Conservation (phyloP, 2,329 filamentous ascomycete genomes). For the Fusarium continuum region DNA sequence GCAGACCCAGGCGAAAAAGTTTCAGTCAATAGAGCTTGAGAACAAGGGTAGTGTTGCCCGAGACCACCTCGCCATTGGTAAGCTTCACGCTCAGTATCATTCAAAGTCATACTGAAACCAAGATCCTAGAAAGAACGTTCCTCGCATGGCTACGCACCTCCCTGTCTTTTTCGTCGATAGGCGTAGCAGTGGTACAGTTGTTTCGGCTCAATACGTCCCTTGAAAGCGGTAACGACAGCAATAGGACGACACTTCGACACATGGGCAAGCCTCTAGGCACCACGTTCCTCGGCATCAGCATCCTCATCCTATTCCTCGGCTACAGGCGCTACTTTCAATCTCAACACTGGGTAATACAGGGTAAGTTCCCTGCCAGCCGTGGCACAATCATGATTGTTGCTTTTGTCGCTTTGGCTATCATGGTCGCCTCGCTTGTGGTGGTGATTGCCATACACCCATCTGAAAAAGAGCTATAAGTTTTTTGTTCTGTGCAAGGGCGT, state of each 20-base stretch:
- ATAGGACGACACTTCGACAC: slow-evolving; percentile 59
- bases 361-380: slow-evolving; percentile 82
- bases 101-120: slow-evolving; percentile 3
- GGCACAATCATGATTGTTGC: slow-evolving; percentile 78
- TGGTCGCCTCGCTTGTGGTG: slow-evolving; percentile 67
- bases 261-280: slow-evolving; percentile 79
- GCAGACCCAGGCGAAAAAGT: slow-evolving; percentile 56
- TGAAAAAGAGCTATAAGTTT: slow-evolving; percentile 28
- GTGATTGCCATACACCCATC: slow-evolving; percentile 64
- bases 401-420: slow-evolving; percentile 69
- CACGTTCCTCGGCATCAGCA: slow-evolving; percentile 79
- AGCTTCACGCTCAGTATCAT: not conserved
- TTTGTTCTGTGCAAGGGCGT: not conserved
- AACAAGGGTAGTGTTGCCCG: slow-evolving; percentile 86
- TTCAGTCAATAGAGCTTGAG: slow-evolving; percentile 77
- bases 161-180: slow-evolving; percentile 82
- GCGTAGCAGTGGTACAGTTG: slow-evolving; percentile 84
- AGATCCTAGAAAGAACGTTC: slow-evolving; percentile 76
- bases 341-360: slow-evolving; percentile 81
- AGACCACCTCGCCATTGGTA: slow-evolving; percentile 83
- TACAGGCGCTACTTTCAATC: slow-evolving; percentile 82
- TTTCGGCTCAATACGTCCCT: slow-evolving; percentile 82
- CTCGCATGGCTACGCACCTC: slow-evolving; percentile 87
- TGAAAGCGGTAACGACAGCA: slow-evolving; percentile 44
- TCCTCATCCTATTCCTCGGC: slow-evolving; percentile 77